Evolutionary conservation across 352 stramenopile species (phyloP).

Genomic region (Phytophthora citrophthora): DNA sequence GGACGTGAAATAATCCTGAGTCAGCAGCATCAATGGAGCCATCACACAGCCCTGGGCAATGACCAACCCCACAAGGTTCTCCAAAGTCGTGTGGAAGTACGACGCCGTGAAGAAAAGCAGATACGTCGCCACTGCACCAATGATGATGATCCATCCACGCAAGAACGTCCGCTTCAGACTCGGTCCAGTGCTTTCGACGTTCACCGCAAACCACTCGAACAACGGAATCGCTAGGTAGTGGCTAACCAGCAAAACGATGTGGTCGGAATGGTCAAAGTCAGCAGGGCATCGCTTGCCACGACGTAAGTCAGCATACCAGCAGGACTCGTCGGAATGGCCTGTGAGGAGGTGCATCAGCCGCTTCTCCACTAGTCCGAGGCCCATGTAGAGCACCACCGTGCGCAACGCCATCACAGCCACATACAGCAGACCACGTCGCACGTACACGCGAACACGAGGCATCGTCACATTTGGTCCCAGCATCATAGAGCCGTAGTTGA

Average conservation of each 20-base stretch:
- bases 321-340: slow-evolving; percentile 37
- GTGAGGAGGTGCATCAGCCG: slow-evolving; percentile 44
- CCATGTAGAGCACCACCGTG: slow-evolving; percentile 73
- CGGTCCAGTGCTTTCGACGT: slow-evolving; percentile 45
- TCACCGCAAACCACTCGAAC: slow-evolving; percentile 81
- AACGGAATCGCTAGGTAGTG: slow-evolving; percentile 76
- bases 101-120: slow-evolving; percentile 72
- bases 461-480: slow-evolving; percentile 57
- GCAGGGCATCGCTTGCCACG: slow-evolving; percentile 54
- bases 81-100: slow-evolving; percentile 72
- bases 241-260: slow-evolving; percentile 74
- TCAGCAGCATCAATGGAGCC: slow-evolving; percentile 65
- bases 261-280: slow-evolving; percentile 82
- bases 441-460: slow-evolving; percentile 55
- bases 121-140: slow-evolving; percentile 49
- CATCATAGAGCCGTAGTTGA: slow-evolving; percentile 79
- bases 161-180: slow-evolving; percentile 62
- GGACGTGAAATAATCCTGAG: slow-evolving; percentile 62
- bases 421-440: slow-evolving; percentile 68
- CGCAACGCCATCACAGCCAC: slow-evolving; percentile 64
- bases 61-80: slow-evolving; percentile 69
- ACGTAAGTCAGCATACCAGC: slow-evolving; percentile 71
- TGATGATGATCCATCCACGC: slow-evolving; percentile 49
- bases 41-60: slow-evolving; percentile 68
- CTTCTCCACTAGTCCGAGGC: slow-evolving; percentile 61